Base-by-base conservation (phyloP, 495 filamentous ascomycete species). In the Penicillium cosmopolitanum region DNA sequence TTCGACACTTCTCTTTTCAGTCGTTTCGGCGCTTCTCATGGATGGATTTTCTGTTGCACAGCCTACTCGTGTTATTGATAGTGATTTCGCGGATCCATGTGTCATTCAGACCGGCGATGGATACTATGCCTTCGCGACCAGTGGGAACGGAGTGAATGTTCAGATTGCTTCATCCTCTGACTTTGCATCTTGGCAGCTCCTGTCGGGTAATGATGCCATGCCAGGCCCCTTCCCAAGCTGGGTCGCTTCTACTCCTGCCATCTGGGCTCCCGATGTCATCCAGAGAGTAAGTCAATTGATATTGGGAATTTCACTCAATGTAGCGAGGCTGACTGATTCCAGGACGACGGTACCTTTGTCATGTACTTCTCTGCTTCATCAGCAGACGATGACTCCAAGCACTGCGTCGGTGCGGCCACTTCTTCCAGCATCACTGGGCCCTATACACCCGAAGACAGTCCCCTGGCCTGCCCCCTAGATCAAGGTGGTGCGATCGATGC, bases 211-310 rank as follows among this genome's bases (percentile, higher is more conserved):
- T 2, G 73, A 76, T 63, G 73, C 71, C 5, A 42, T 76, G 36
- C 70, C 66, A 7, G 63, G 66, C 23, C 66, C 55, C 21, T 63
- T 73, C 34, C 70, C 70, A 44, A 56, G 58, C 4, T 77, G 73
- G 72, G 60, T 68, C 11, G 66, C 64, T 13, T 60, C 60, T 19
- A 36, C 56, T 6, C 53, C 56, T 2, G 67, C 72, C n/a, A 71
- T 73, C 10, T 85, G 82, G 82, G 82, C 82, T 1, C 82, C 81
- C 7, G 79, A 80, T 56, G 74, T 85, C 1, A 69, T 70, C 21
- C 57, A 68, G 46, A 43, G 71, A 25, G 44, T 67, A 56, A 47
- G 58, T n/a, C n/a, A 16, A 18, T 9, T 16, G 8, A 1, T 44
- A 44, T 44, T 44, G 4, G 16, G 15, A 5, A 16, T 12, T 33